phyloP scores from a whole-genome alignment of 257 asterid species.

The Plectranthus barbatus region DNA sequence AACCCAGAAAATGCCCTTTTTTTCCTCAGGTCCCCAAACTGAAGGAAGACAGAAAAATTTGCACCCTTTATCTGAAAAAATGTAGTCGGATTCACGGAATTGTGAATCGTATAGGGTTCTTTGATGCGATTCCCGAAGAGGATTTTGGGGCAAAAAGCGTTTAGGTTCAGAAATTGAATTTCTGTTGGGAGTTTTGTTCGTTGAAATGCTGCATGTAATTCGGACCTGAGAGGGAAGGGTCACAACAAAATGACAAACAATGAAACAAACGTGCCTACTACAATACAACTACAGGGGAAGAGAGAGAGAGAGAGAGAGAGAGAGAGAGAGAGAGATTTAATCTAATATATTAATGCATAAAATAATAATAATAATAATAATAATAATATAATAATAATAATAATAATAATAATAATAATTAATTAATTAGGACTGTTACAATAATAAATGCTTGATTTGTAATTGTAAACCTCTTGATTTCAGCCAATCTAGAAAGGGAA shows the following conservation, averaged over 20 bases:
- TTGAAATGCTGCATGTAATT: constrained; percentile 43
- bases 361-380: too few relatives aligned
- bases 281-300: constrained; percentile 20
- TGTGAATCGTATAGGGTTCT: constrained; percentile 19
- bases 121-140: constrained; percentile 15
- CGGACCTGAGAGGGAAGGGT: constrained; percentile 38
- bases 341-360: too few relatives aligned
- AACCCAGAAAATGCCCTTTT: constrained; percentile 23
- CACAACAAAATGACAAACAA: constrained; percentile 17
- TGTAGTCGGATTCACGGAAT: constrained; percentile 10
- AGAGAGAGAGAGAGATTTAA: neutral
- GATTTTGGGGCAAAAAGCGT: constrained; percentile 19
- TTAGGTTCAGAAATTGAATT: constrained; percentile 30
- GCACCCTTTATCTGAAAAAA: constrained; percentile 11
- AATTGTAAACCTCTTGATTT: too few relatives aligned
- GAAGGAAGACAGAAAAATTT: neutral
- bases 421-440: too few relatives aligned
- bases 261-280: constrained; percentile 33
- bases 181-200: constrained; percentile 58
- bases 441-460: too few relatives aligned
- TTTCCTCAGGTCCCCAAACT: constrained; percentile 1
- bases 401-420: too few relatives aligned
- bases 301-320: too few relatives aligned
- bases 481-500: too few relatives aligned
- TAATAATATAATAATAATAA: too few relatives aligned